These are phyloP conservation scores for Trichoderma oligosporum DNA, from an alignment of 2,329 filamentous ascomycete genomes.

Conservation along the genomic window DNA sequence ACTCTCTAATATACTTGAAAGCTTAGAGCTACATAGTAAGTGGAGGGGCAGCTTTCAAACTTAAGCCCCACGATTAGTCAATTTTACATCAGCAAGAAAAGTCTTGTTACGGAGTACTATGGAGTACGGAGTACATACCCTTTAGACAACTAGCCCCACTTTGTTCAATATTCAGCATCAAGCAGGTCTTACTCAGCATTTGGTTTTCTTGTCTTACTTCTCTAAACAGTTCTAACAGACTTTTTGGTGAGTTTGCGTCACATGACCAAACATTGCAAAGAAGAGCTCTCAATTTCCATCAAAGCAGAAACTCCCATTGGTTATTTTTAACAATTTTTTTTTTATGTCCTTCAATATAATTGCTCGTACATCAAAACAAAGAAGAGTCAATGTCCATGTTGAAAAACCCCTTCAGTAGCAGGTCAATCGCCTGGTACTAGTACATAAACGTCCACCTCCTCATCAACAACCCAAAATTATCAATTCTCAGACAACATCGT, in stretches of 20 bases:
- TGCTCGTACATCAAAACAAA: conserved; percentile 17
- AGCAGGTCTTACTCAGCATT: conserved; percentile 2
- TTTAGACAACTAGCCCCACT: not conserved
- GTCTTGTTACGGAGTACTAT: too few relatives aligned
- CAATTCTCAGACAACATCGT: not conserved
- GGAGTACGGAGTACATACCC: too few relatives aligned
- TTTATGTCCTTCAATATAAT: conserved; percentile 19
- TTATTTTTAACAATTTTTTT: too few relatives aligned
- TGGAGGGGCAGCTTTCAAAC: conserved; percentile 2
- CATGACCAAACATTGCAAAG: not conserved
- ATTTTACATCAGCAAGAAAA: conserved; percentile 32
- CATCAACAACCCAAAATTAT: not conserved
- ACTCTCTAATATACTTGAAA: not conserved
- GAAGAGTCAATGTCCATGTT: conserved; percentile 6
- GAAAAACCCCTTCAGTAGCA: not conserved
- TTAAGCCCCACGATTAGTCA: conserved; percentile 25
- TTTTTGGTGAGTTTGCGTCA: not conserved
- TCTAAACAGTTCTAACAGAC: not conserved
- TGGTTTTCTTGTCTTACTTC: not conserved
- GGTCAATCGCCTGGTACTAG: not conserved
- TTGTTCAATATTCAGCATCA: not conserved
- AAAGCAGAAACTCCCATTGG: conserved; percentile 18
- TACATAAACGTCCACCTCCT: not conserved
- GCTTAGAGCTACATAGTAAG: not conserved
- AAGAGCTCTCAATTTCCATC: not conserved